Conservation (phyloP, 306 rosid genomes). For the Dalbergia oliveri region DNA sequence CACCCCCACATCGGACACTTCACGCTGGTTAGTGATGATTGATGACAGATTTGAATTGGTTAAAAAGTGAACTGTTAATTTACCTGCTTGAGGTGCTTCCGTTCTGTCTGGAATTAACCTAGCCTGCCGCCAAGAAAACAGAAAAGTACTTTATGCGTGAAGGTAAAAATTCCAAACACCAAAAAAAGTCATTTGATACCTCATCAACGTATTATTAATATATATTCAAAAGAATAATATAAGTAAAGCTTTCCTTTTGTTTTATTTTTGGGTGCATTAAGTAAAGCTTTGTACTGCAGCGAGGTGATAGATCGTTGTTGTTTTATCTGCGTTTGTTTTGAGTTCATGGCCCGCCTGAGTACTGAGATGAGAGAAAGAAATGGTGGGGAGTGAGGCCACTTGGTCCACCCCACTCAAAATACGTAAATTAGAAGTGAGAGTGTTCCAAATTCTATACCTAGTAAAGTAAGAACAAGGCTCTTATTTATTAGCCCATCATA, state of each 20-base stretch:
- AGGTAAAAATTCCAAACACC: neutral
- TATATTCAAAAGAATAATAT: neutral
- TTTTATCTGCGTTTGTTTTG: neutral
- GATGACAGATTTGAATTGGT: slow-evolving; percentile 24
- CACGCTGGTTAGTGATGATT: slow-evolving; percentile 1
- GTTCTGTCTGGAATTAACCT: neutral
- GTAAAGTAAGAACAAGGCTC: neutral
- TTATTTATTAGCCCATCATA: neutral
- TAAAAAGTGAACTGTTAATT: slow-evolving; percentile 44
- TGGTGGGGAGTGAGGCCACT: neutral
- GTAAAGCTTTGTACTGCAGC: neutral
- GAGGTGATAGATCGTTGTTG: slow-evolving; percentile 27
- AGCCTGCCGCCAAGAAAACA: neutral
- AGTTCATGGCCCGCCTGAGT: neutral
- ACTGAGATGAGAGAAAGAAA: slow-evolving; percentile 6
- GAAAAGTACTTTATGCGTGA: neutral
- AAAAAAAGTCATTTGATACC: neutral
- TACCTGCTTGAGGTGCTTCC: slow-evolving; percentile 22
- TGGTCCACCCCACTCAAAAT: slow-evolving; percentile 24
- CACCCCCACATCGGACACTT: slow-evolving; percentile 35
- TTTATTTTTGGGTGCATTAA: no score
- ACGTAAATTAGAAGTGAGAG: slow-evolving; percentile 2
- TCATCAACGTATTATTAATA: neutral
- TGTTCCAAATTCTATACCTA: slow-evolving; percentile 3
- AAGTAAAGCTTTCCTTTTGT: no score